A percentile compares a stretch with the other conserved stretches of the same genome.
These are phyloP conservation scores for Chimonanthus salicifolius DNA, from an alignment of 164 flowering plant genomes.

Conservation along the genomic window DNA sequence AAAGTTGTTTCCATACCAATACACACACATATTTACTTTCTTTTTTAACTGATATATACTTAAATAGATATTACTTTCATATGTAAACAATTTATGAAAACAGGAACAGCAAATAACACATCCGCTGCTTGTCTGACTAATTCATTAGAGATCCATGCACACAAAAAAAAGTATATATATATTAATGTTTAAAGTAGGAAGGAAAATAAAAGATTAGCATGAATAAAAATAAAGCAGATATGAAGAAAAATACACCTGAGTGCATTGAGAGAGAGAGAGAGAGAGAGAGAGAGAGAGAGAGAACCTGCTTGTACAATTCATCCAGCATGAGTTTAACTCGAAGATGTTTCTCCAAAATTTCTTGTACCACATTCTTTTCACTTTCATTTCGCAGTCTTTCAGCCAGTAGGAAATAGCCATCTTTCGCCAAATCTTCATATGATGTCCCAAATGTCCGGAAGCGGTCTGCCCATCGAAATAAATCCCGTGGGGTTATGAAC, in stretches of 20 bases:
- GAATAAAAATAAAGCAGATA: too few relatives aligned
- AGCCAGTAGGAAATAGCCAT: constrained; percentile 85
- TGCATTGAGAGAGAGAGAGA: not conserved
- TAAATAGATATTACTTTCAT: too few relatives aligned
- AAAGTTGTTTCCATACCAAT: too few relatives aligned
- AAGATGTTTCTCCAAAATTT: constrained; percentile 58
- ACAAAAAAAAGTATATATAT: not conserved
- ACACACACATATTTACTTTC: too few relatives aligned
- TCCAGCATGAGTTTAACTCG: constrained; percentile 43
- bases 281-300: constrained; percentile 7
- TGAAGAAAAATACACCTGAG: not conserved
- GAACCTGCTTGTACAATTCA: constrained; percentile 57
- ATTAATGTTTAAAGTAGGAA: not conserved
- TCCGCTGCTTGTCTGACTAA: too few relatives aligned
- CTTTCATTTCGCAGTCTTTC: constrained; percentile 73
- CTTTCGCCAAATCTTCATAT: constrained; percentile 70
- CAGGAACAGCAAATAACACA: too few relatives aligned
- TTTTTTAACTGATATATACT: too few relatives aligned
- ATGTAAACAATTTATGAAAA: too few relatives aligned
- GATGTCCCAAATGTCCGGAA: constrained; percentile 46
- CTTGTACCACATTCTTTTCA: constrained; percentile 69
- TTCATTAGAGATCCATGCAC: too few relatives aligned
- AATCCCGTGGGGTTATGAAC: constrained; percentile 89
- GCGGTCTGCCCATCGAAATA: constrained; percentile 96
- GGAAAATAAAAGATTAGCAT: too few relatives aligned